phyloP scores from a whole-genome alignment of 163 green algal species.

The Chlamydomonas reinhardtii region DNA sequence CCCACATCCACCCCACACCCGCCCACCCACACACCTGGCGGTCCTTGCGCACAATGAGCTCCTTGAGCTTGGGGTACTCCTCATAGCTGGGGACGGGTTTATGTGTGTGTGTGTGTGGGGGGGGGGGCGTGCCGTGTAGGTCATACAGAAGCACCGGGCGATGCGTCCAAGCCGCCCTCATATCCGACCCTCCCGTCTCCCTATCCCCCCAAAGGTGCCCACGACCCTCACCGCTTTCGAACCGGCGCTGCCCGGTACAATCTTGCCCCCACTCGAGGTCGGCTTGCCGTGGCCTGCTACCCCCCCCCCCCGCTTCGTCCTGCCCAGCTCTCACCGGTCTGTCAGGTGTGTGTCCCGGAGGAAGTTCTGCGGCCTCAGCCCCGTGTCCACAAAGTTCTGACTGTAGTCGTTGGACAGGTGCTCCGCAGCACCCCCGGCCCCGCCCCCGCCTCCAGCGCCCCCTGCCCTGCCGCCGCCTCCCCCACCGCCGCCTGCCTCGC shows the following conservation, averaged over 20 bases:
- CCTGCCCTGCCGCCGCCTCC: not conserved
- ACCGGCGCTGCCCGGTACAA: no score
- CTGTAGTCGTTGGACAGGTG: constrained; percentile 83
- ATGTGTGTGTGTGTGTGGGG: not conserved
- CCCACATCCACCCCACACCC: no score
- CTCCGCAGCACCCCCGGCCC: not conserved
- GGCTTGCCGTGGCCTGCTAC: no score
- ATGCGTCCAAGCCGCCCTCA: no score
- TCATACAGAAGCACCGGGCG: no score
- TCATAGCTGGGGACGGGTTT: constrained; percentile 68
- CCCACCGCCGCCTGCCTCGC: not conserved
- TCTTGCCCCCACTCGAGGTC: no score
- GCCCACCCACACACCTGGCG: not conserved
- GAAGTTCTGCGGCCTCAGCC: constrained; percentile 86
- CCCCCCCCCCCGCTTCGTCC: no score
- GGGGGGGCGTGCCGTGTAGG: no score
- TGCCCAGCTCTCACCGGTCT: constrained; percentile 44
- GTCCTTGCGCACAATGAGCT: constrained; percentile 77
- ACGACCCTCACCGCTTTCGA: no score
- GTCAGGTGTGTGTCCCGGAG: constrained; percentile 80
- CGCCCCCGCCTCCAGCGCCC: not conserved
- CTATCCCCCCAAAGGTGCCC: no score
- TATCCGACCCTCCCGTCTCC: no score
- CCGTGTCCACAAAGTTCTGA: constrained; percentile 92
- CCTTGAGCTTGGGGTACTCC: constrained; percentile 89